Evolutionary conservation across 2,329 filamentous ascomycete species (phyloP).

Genomic region (Alternaria incomplexa): DNA sequence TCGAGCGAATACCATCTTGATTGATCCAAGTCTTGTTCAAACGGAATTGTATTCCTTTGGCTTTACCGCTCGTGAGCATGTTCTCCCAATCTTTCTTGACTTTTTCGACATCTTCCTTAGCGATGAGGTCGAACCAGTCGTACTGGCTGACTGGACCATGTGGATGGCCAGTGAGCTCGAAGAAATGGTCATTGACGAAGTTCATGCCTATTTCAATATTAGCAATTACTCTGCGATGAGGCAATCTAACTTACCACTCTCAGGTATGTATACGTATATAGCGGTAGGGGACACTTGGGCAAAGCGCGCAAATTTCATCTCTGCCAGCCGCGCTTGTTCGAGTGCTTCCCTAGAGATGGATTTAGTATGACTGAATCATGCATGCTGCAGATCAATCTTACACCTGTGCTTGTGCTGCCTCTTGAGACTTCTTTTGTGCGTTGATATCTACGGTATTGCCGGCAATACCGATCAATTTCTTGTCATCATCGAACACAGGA

Average conservation of each 20-base stretch:
- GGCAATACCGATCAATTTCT: constrained; percentile 35
- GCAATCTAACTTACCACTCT: constrained; percentile 13
- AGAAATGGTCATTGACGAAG: constrained; percentile 40
- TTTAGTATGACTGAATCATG: fast-evolving
- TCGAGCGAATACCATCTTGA: constrained; percentile 29
- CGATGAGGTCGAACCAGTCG: constrained; percentile 26
- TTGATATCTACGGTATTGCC: constrained; percentile 43
- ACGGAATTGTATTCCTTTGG: constrained; percentile 28
- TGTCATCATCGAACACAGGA: constrained; percentile 35
- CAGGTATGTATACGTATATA: constrained; percentile 34
- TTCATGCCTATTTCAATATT: constrained; percentile 26
- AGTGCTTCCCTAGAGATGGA: constrained; percentile 22
- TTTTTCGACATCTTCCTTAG: constrained; percentile 27
- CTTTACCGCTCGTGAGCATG: constrained; percentile 22
- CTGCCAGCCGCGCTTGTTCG: constrained; percentile 30
- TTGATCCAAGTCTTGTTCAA: constrained; percentile 37
- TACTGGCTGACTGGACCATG: constrained; percentile 17
- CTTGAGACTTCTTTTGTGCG: constrained; percentile 38
- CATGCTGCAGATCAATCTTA: background rate
- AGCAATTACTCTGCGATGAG: background rate
- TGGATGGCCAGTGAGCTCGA: constrained; percentile 30
- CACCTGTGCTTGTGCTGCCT: constrained; percentile 25
- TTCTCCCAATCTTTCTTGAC: constrained; percentile 22
- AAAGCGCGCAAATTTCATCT: constrained; percentile 35
- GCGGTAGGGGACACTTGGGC: constrained; percentile 33